phyloP scores from a whole-genome alignment of 2,329 filamentous ascomycete genomes.

The Orbilia blumenaviensis region DNA sequence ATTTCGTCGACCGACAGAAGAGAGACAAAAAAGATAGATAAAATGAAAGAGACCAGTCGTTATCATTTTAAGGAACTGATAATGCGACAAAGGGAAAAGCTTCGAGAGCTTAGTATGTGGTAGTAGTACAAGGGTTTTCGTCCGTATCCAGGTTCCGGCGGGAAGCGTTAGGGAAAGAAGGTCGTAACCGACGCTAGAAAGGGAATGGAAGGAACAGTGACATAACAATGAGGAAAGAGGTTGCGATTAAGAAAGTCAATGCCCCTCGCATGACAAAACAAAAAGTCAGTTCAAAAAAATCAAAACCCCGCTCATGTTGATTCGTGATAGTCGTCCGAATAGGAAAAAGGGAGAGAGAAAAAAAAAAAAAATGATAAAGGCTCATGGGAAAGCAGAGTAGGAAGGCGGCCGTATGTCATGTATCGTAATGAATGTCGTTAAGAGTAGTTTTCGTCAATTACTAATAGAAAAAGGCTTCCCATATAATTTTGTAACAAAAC shows the following conservation, averaged over 20 bases:
- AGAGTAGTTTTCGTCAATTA: slow-evolving; percentile 43
- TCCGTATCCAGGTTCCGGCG: slow-evolving; percentile 5
- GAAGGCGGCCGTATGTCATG: slow-evolving; percentile 35
- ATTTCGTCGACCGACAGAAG: neutral
- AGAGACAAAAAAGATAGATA: too few species aligned
- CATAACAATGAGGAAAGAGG: slow-evolving; percentile 1
- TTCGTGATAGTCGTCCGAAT: slow-evolving; percentile 42
- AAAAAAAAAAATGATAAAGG: slow-evolving; percentile 3
- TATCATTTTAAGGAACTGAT: neutral
- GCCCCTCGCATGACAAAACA: slow-evolving; percentile 10
- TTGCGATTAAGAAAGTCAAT: slow-evolving; percentile 18
- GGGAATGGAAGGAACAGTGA: slow-evolving; percentile 19
- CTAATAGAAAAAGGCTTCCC: slow-evolving; percentile 14
- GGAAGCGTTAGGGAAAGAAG: slow-evolving; percentile 7
- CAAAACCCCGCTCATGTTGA: slow-evolving; percentile 45
- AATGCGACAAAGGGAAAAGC: neutral
- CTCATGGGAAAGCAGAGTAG: slow-evolving; percentile 7
- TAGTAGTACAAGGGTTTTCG: slow-evolving; percentile 3
- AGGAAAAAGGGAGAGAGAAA: slow-evolving; percentile 11
- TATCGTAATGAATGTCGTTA: slow-evolving; percentile 50
- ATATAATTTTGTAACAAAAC: slow-evolving; percentile 1
- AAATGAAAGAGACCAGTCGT: neutral
- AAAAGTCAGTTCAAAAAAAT: slow-evolving; percentile 3
- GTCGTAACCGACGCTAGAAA: slow-evolving; percentile 33
- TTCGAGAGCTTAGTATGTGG: neutral